Evolutionary conservation across 2,329 filamentous ascomycete genomes (phyloP).

Genomic region (Chrysosporium keratinophilum): DNA sequence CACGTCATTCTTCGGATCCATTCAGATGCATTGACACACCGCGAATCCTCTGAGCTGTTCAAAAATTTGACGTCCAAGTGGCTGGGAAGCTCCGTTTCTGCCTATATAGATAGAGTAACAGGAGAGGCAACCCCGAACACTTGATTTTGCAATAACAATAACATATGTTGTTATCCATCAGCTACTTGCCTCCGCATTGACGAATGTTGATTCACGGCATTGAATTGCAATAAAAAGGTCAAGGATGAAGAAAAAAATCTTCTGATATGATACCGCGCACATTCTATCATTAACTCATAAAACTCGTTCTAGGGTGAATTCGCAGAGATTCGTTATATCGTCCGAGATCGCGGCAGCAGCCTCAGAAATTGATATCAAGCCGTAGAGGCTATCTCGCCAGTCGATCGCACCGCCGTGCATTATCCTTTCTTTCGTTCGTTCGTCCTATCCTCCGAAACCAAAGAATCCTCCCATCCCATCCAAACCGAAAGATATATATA

Average conservation of each 20-base stretch:
- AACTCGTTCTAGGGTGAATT: neutral
- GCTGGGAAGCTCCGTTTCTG: too few relatives aligned
- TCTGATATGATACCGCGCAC: neutral
- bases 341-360: neutral
- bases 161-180: too few relatives aligned
- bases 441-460: neutral
- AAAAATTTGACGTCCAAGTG: too few relatives aligned
- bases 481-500: neutral
- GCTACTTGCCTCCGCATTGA: too few relatives aligned
- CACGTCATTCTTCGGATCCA: too few relatives aligned
- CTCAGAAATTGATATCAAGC: neutral
- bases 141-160: too few relatives aligned
- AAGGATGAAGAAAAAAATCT: neutral
- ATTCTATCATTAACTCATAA: neutral
- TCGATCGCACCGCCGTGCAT: neutral
- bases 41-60: too few relatives aligned
- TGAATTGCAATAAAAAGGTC: neutral
- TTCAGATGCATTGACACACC: too few relatives aligned
- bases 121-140: too few relatives aligned
- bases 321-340: neutral
- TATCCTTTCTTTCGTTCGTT: neutral
- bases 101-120: too few relatives aligned
- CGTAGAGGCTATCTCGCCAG: neutral
- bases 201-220: too few relatives aligned
- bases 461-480: neutral